A percentile compares a stretch with the other conserved stretches of the same genome.
These are phyloP conservation scores for Globisporangium acanthophoron DNA, from an alignment of 352 stramenopile genomes.

Conservation along the genomic window DNA sequence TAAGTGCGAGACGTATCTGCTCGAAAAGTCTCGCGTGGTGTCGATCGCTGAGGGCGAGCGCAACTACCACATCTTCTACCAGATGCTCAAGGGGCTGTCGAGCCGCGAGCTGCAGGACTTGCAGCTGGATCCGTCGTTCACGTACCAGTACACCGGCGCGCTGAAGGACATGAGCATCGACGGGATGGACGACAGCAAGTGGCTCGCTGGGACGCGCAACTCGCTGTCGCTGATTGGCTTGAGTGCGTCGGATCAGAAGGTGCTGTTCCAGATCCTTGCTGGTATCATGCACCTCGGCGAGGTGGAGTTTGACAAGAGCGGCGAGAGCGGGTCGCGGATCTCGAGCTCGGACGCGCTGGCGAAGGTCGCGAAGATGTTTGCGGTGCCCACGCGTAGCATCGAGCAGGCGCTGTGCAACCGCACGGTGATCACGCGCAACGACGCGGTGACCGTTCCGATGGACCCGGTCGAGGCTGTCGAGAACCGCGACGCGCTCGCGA, in stretches of 20 bases:
- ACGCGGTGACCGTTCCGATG: conserved; percentile 79
- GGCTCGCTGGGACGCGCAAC: conserved; percentile 71
- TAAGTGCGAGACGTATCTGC: conserved; percentile 92
- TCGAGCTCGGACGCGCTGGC: conserved; percentile 54
- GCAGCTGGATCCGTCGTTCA: conserved; percentile 52
- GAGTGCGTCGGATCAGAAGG: conserved; percentile 41
- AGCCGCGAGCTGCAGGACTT: conserved; percentile 48
- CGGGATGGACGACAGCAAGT: conserved; percentile 82
- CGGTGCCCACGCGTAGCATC: conserved; percentile 82
- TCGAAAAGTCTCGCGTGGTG: conserved; percentile 95
- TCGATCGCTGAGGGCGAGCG: conserved; percentile 93
- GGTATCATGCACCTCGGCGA: conserved; percentile 96
- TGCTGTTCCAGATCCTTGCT: conserved; percentile 80
- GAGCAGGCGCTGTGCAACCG: conserved; percentile 90
- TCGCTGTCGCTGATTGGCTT: conserved; percentile 79
- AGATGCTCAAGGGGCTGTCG: conserved; percentile 77
- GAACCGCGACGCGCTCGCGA: conserved; percentile 94
- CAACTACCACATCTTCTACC: conserved; percentile 99
- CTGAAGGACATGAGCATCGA: conserved; percentile 78
- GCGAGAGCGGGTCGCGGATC: conserved; percentile 70
- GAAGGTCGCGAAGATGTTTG: conserved; percentile 87
- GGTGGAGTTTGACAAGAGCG: conserved; percentile 84
- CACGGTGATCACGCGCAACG: conserved; percentile 88
- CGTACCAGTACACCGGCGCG: conserved; percentile 72
- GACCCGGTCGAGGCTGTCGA: conserved; percentile 88